phyloP scores from a whole-genome alignment of 208 protist species.

The Trypanosoma melophagium region DNA sequence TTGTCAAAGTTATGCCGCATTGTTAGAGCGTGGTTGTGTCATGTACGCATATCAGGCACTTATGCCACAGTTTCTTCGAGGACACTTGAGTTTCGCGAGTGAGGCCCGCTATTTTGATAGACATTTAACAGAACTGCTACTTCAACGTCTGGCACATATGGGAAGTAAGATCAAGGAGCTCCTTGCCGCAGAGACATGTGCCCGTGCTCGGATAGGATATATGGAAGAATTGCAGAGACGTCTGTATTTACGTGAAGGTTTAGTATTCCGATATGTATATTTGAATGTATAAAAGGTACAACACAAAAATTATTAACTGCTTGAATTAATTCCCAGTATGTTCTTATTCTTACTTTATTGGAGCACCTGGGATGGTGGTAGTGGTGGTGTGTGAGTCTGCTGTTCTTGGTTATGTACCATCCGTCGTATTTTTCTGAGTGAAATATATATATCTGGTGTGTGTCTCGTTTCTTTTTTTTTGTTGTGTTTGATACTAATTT shows the following conservation, averaged over 20 bases:
- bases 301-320: constrained; percentile 8
- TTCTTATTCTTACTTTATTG: not conserved
- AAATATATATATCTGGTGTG: no score
- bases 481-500: no score
- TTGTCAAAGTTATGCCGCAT: constrained; percentile 2
- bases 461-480: no score
- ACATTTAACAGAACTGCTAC: constrained; percentile 29
- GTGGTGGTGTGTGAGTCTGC: no score
- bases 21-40: constrained; percentile 13
- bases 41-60: constrained; percentile 24
- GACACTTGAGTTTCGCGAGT: constrained; percentile 35
- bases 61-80: constrained; percentile 33
- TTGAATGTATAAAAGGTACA: constrained; percentile 24
- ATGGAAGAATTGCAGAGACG: constrained; percentile 32
- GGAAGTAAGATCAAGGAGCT: constrained; percentile 39
- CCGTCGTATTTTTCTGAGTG: no score
- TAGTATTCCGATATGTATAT: constrained; percentile 13
- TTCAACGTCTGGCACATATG: constrained; percentile 30
- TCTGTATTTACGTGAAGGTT: not conserved
- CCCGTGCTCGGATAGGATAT: constrained; percentile 37
- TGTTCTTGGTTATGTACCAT: no score
- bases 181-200: constrained; percentile 30
- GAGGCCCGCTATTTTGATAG: constrained; percentile 43
- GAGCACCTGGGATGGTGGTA: no score
- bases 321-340: not conserved